Evolutionary conservation across 768 basidiomycete species (phyloP).

Genomic region (Tulasnella sp.): DNA sequence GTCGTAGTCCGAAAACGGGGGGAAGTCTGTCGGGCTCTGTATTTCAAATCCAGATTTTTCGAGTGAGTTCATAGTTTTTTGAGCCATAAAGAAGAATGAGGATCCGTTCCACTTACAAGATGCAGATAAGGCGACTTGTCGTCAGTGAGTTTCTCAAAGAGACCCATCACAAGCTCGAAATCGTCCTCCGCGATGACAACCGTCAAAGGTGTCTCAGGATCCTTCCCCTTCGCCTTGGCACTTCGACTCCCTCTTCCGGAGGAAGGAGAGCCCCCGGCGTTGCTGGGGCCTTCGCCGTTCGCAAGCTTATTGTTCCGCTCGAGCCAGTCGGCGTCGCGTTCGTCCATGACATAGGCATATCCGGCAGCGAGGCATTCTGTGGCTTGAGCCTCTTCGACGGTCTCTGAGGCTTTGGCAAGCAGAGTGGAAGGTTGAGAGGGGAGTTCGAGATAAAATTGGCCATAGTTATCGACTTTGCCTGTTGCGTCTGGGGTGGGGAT

Average conservation of each 20-base stretch:
- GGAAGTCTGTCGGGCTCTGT: slow-evolving; percentile 1
- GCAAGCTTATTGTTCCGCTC: slow-evolving; percentile 83
- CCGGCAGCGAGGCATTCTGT: slow-evolving; percentile 56
- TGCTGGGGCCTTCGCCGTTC: slow-evolving; percentile 73
- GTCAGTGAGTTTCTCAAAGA: slow-evolving; percentile 85
- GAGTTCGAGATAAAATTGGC: slow-evolving; percentile 55
- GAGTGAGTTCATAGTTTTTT: too few relatives aligned
- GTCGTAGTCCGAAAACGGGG: slow-evolving; percentile 50
- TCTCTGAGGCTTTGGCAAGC: slow-evolving; percentile 73
- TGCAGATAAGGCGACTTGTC: slow-evolving; percentile 84
- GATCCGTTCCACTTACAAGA: slow-evolving; percentile 46
- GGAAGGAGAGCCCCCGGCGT: slow-evolving; percentile 44
- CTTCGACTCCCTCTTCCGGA: slow-evolving; percentile 46
- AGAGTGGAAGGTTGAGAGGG: slow-evolving; percentile 68
- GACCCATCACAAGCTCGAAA: slow-evolving; percentile 90
- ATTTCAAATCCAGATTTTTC: background rate
- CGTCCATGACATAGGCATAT: slow-evolving; percentile 89
- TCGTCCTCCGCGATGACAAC: slow-evolving; percentile 76
- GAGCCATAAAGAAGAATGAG: background rate
- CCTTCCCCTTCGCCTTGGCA: slow-evolving; percentile 76
- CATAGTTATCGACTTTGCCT: slow-evolving; percentile 67
- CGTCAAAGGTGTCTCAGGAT: slow-evolving; percentile 43
- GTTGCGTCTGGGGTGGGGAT: slow-evolving; percentile 93
- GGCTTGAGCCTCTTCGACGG: slow-evolving; percentile 62
- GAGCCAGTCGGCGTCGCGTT: slow-evolving; percentile 91